phyloP scores from a whole-genome alignment of 768 basidiomycete genomes.

The Boletus patriciae region DNA sequence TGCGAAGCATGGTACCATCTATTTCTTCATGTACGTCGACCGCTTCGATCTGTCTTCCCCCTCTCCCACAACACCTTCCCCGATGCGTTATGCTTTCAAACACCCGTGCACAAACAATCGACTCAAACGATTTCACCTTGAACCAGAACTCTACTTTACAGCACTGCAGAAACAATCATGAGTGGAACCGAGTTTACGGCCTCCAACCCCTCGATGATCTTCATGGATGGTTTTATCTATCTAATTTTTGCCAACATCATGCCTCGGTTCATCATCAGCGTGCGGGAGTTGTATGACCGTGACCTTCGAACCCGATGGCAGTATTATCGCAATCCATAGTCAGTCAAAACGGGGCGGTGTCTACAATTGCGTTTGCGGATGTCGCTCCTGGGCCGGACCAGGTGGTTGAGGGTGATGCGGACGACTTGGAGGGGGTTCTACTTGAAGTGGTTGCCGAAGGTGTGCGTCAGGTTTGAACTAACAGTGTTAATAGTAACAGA shows the following conservation, averaged over 20 bases:
- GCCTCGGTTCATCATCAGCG: not conserved
- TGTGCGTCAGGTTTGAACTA: too few relatives aligned
- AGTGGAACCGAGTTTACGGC: not conserved
- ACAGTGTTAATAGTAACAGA: too few relatives aligned
- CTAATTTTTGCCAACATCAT: too few relatives aligned
- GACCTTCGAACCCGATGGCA: not conserved
- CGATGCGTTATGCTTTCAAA: not conserved
- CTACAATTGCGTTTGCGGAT: not conserved
- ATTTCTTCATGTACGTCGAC: not conserved
- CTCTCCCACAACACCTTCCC: not conserved
- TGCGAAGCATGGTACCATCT: not conserved
- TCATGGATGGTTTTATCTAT: too few relatives aligned
- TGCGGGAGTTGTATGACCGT: not conserved
- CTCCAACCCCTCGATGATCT: not conserved
- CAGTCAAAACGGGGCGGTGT: too few relatives aligned
- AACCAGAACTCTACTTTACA: not conserved
- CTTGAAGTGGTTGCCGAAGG: not conserved
- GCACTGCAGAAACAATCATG: not conserved
- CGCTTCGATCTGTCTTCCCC: not conserved
- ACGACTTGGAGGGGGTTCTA: not conserved
- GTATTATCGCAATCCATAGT: not conserved
- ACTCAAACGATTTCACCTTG: not conserved
- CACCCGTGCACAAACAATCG: not conserved
- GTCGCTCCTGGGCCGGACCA: not conserved
- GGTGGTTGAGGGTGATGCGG: not conserved